These are phyloP conservation scores for Castanospermum australe DNA, from an alignment of 306 rosid genomes.

Conservation along the genomic window DNA sequence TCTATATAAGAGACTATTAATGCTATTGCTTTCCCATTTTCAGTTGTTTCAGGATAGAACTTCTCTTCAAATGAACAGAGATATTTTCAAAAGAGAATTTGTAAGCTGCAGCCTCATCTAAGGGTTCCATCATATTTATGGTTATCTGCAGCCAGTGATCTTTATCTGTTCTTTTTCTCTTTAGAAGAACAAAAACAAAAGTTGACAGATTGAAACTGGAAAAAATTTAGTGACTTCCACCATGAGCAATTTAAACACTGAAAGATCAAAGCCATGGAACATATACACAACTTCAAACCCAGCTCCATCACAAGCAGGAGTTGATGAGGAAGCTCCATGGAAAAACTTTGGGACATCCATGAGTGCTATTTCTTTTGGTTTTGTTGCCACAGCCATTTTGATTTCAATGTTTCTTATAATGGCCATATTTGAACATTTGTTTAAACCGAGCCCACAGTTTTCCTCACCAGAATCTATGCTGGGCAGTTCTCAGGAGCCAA, in stretches of 20 bases:
- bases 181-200: slow-evolving; percentile 5
- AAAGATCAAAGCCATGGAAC: slow-evolving; percentile 71
- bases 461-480: slow-evolving; percentile 49
- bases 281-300: slow-evolving; percentile 56
- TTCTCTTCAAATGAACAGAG: slow-evolving; percentile 8
- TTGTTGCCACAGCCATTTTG: slow-evolving; percentile 95
- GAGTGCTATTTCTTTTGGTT: slow-evolving; percentile 87
- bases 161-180: neutral
- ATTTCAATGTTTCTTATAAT: slow-evolving; percentile 90
- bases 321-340: slow-evolving; percentile 69
- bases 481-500: slow-evolving; percentile 42
- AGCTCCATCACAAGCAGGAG: slow-evolving; percentile 54
- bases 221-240: neutral
- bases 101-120: slow-evolving; percentile 1
- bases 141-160: slow-evolving; percentile 1
- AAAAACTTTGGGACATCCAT: slow-evolving; percentile 78
- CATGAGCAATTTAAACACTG: slow-evolving; percentile 57
- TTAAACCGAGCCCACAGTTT: slow-evolving; percentile 68
- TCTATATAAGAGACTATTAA: neutral
- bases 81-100: neutral
- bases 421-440: slow-evolving; percentile 92
- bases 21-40: slow-evolving; percentile 1
- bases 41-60: slow-evolving; percentile 38
- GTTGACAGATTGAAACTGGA: neutral
- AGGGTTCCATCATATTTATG: neutral